Evolutionary conservation across 805 yeast genomes (phyloP), one percentile per base, ranked within the genome.

Genomic region (Starmerella cellae): DNA sequence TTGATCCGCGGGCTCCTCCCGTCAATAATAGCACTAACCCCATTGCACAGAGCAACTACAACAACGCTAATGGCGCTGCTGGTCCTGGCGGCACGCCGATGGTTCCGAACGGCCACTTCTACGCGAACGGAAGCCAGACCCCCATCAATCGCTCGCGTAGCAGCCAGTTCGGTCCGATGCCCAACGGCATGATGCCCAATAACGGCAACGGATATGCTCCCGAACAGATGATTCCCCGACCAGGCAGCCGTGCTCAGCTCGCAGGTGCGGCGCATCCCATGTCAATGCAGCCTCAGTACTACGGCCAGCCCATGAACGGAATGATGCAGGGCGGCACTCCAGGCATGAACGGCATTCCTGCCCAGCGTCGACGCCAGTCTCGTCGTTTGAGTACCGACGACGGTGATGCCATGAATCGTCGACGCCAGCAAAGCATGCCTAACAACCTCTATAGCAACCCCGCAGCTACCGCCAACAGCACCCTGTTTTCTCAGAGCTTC

Each of bases 401-500:
- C 34, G 41, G 49, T 30, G 59, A 55, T 36, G 50, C 51, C 53
- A 5, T 28, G 5, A 44, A 48, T 55, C 43, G 49, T 24, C 47
- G 57, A 8, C 43, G 55, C n/a, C 42, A 44, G 33, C 47, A 45
- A 20, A 38, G 46, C 27, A 38, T 43, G 32, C 42, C 50, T 22
- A 40, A 35, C 34, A 37, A 35, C 30, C 16, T 29, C 17, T 36
- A 29, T 29, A 34, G 13, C 8, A 17, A 11, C 17, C 41, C 31
- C 4, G 31, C 31, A 6, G 33, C 37, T 3, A 9, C 21, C 16
- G 16, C 36, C 3, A 39, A 21, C 34, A 28, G 22, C 37, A 43
- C 39, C 24, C 42, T 52, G 24, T 55, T 52, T 41, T 57, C 61
- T n/a, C 63, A 60, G 45, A 51, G 46, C 38, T 45, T 60, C 44